Percentiles rank a stretch among this genome's conserved stretches.
These are phyloP conservation scores for Adansonia rubrostipa DNA, from an alignment of 441 rosid species.

Conservation along the genomic window DNA sequence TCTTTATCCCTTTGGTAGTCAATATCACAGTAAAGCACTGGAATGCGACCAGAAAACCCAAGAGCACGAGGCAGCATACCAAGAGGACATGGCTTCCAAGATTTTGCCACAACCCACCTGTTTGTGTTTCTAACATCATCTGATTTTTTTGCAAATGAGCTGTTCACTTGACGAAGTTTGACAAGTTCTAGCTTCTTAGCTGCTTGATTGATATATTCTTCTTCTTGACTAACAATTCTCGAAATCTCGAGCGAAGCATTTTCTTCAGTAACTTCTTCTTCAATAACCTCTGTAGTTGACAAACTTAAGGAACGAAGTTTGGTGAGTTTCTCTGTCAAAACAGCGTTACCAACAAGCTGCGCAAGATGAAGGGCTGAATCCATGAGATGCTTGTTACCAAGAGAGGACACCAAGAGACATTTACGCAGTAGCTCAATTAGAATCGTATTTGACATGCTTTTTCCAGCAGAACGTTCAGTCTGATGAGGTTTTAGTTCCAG, in stretches of 20 bases:
- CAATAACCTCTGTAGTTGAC: constrained; percentile 30
- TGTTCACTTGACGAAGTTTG: constrained; percentile 41
- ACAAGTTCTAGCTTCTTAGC: constrained; percentile 60
- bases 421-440: constrained; percentile 56
- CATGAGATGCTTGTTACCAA: constrained; percentile 50
- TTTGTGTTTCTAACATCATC: constrained; percentile 35
- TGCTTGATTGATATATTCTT: constrained; percentile 57
- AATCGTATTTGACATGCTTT: constrained; percentile 42
- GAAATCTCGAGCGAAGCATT: constrained; percentile 21
- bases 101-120: constrained; percentile 64
- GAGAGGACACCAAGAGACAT: constrained; percentile 59
- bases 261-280: constrained; percentile 36
- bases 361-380: constrained; percentile 61
- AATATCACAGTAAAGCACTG: constrained; percentile 50
- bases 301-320: constrained; percentile 42
- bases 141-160: constrained; percentile 31
- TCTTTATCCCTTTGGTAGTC: constrained; percentile 19
- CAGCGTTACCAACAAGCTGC: constrained; percentile 46
- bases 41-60: constrained; percentile 68
- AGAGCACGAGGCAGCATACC: constrained; percentile 76
- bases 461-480: constrained; percentile 39
- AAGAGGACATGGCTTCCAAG: constrained; percentile 90
- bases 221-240: constrained; percentile 43
- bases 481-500: constrained; percentile 49
- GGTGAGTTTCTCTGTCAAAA: constrained; percentile 52